Percentiles rank a stretch among this genome's conserved stretches.
Conservation (phyloP, 1,284 basidiomycete genomes). For the Stygiomarasmius scandens region DNA sequence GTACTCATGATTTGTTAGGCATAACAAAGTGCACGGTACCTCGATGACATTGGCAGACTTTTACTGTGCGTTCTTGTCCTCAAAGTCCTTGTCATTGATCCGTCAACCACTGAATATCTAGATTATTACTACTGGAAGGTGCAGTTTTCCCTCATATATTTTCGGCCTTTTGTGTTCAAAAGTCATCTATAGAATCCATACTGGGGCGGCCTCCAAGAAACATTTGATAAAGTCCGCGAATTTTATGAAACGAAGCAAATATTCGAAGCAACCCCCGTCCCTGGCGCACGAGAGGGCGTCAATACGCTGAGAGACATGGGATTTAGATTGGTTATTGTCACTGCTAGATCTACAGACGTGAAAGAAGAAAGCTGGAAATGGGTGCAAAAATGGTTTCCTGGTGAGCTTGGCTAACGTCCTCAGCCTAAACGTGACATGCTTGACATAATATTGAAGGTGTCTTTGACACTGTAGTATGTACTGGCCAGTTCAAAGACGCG, state of each 20-base stretch:
- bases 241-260: constrained; percentile 61
- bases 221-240: constrained; percentile 60
- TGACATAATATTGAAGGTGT: constrained; percentile 45
- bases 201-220: constrained; percentile 72
- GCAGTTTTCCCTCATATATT: no score
- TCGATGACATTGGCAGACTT: constrained; percentile 54
- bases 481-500: constrained; percentile 69
- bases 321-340: constrained; percentile 73
- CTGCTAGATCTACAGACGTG: constrained; percentile 64
- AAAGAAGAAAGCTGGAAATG: constrained; percentile 68
- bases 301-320: constrained; percentile 62
- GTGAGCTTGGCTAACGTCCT: no score
- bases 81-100: constrained; percentile 10
- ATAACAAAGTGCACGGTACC: constrained; percentile 67
- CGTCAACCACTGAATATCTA: constrained; percentile 19
- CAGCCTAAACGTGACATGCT: no score
- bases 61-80: constrained; percentile 48
- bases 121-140: constrained; percentile 75
- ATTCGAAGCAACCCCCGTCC: constrained; percentile 55
- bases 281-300: constrained; percentile 67
- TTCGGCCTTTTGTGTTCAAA: no score
- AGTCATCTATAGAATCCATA: constrained; percentile 51
- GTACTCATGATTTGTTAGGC: constrained; percentile 61
- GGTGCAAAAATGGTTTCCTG: constrained; percentile 68
- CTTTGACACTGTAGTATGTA: constrained; percentile 75